Evolutionary conservation across 2,329 filamentous ascomycete species (phyloP), one percentile per base, ranked within the genome.

Genomic region (Bisporella sp.): DNA sequence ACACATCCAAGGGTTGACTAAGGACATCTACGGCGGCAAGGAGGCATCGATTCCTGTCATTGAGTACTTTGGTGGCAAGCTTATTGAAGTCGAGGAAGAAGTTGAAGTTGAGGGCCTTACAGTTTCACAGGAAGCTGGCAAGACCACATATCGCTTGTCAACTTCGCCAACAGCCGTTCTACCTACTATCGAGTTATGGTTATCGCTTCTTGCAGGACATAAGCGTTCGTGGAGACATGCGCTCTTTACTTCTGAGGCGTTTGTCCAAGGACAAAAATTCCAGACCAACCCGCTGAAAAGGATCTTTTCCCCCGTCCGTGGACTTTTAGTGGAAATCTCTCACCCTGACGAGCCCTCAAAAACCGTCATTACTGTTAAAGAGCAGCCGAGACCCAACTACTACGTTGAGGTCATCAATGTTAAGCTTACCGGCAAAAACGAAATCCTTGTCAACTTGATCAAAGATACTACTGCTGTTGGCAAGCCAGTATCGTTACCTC

Each of bases 191-290:
- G 88, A 96, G 50, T 80, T 84, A 13, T 99, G 93, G 93, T 73
- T 96, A 60, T 79, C 89, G 49, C 81, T 97, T 12, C 78, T 99
- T 47, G 93, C 92, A 40, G 93, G 93, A 13, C 79, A 82, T 45
- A 83, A 78, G 53, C 88, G 91, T 64, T 96, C 88, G 46, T 99
- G 93, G 93, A 83, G 92, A 52, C 89, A 96, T 65, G 93, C 93
- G 31, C 82, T 99, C 53, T 92, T 99, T 70, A 89, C 89, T 53
- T 87, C 91, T 0, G 92, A 99, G 59, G 87, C 96, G 31, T 85
- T 96, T 57, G 88, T 96, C 4, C 93, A 99, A 69, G 93, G 91
- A 12, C 87, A 96, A 68, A 90, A 95, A 65, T 97, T 96, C 74
- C 89, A 97, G 73, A 95, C 89, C 51, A 99, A 99, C 71, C 95